Evolutionary conservation across 2,329 filamentous ascomycete species (phyloP), one percentile per base, ranked within the genome.

Genomic region (Ophiosphaerella korrae): DNA sequence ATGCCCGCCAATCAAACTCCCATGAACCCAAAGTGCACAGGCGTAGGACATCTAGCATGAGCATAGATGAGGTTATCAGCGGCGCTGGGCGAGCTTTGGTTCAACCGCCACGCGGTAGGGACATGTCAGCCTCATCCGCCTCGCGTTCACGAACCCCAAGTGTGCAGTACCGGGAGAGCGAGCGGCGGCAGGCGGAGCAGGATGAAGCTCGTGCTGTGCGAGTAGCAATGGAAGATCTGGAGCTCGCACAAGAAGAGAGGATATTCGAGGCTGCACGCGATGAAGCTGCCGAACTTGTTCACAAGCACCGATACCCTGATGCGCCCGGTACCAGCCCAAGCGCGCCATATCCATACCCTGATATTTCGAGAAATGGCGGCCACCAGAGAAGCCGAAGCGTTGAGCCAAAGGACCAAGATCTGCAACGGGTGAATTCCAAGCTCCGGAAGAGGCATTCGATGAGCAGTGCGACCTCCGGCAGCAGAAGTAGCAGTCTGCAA

Each of bases 251-350:
- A 16, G 85, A 88, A 51, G 71, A 78, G 51, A 83, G 82, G 38
- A 71, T 92, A 42, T 88, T 89, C 68, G 77, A 83, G 11, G 87
- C 87, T 35, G 89, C 89, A 26, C 84, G 90, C 53, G 79, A 90
- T 52, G 89, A 93, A 71, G 89, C 89, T 9, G 86, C 88, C 1
- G 88, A 92, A 69, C 79, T 93, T 39, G 89, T 93, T 37, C 92
- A 85, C 82, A 84, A 86, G 65, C 89, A 93, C 67, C 81, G 88
- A 67, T 82, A 90, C 58, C 86, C 88, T 2, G 82, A 85, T 37
- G 83, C 84, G 1, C 84, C 87, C 8, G 88, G 85, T 62, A 80
- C 79, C 29, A 80, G 80, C 53, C 78, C 81, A 13, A 74, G 78
- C 57, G 76, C 56, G 37, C 71, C 71, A 26, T 74, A 75, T 53